phyloP scores from a whole-genome alignment of 805 yeast genomes.

The Saturnispora ahearnii region DNA sequence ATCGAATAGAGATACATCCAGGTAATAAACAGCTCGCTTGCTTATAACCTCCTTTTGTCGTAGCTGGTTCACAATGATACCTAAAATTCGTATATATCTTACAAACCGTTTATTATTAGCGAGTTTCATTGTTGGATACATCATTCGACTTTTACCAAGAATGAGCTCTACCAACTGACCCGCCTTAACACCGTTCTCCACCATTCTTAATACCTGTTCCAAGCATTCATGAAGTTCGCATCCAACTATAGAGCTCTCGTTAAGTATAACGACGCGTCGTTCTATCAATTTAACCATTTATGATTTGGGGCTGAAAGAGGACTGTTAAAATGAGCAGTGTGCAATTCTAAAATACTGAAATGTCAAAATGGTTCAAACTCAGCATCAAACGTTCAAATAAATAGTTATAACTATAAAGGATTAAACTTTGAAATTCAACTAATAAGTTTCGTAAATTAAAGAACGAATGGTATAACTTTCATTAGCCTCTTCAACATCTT shows the following conservation, averaged over 20 bases:
- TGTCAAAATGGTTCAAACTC: neutral
- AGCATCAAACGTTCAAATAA: neutral
- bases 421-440: constrained; percentile 5
- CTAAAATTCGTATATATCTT: constrained; percentile 18
- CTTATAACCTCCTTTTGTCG: constrained; percentile 25
- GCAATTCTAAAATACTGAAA: neutral
- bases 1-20: constrained; percentile 43
- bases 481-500: constrained; percentile 77
- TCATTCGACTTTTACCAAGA: constrained; percentile 6
- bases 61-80: constrained; percentile 15
- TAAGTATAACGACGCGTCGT: neutral
- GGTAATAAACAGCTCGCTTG: constrained; percentile 50
- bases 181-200: constrained; percentile 22
- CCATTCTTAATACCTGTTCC: constrained; percentile 13
- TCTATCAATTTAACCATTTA: neutral
- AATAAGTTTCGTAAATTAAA: constrained; percentile 56
- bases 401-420: no score
- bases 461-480: constrained; percentile 64
- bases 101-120: constrained; percentile 16
- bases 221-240: neutral
- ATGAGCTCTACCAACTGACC: constrained; percentile 19
- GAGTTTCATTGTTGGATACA: constrained; percentile 17
- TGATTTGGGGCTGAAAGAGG: neutral
- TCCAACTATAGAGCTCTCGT: neutral
- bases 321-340: neutral